A percentile compares a stretch with the other conserved stretches of the same genome.
phyloP scores from a whole-genome alignment of 208 protist species.

The Acanthamoeba rhysodes region DNA sequence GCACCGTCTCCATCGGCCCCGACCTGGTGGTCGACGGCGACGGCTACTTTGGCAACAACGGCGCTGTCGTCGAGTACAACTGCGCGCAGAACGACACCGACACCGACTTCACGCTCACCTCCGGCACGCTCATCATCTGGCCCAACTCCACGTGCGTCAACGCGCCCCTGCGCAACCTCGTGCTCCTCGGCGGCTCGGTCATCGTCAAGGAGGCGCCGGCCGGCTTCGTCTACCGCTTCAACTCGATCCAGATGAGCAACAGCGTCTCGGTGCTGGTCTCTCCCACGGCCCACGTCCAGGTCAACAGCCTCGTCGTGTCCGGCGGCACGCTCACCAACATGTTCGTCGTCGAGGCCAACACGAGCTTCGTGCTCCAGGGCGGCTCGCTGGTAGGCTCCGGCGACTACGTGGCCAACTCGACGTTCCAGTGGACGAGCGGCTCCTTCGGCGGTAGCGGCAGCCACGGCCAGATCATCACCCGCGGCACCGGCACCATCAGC shows the following conservation, averaged over 20 bases:
- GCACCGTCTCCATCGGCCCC: neutral
- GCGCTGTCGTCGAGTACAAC: conserved; percentile 33
- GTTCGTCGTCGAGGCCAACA: conserved; percentile 31
- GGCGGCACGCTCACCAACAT: conserved; percentile 54
- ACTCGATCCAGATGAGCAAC: conserved; percentile 62
- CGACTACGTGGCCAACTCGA: neutral
- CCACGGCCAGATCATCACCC: neutral
- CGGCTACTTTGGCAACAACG: conserved; percentile 25
- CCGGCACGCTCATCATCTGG: conserved; percentile 69
- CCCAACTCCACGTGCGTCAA: conserved; percentile 63
- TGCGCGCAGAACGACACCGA: conserved; percentile 70
- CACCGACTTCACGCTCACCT: conserved; percentile 43
- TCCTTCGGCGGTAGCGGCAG: neutral
- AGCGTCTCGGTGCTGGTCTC: conserved; percentile 32
- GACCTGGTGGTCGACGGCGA: conserved; percentile 32
- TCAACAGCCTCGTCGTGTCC: conserved; percentile 17
- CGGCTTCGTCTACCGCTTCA: conserved; percentile 75
- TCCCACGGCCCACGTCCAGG: conserved; percentile 28
- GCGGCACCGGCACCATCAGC: conserved; percentile 27
- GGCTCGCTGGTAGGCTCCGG: conserved; percentile 20
- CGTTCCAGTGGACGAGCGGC: conserved; percentile 35
- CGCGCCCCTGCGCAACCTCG: conserved; percentile 45
- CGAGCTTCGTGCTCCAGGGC: conserved; percentile 38
- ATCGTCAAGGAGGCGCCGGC: conserved; percentile 53
- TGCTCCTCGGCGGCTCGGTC: conserved; percentile 53